These are phyloP conservation scores for Cytospora piceae DNA, from an alignment of 2,329 filamentous ascomycete genomes.

Conservation along the genomic window DNA sequence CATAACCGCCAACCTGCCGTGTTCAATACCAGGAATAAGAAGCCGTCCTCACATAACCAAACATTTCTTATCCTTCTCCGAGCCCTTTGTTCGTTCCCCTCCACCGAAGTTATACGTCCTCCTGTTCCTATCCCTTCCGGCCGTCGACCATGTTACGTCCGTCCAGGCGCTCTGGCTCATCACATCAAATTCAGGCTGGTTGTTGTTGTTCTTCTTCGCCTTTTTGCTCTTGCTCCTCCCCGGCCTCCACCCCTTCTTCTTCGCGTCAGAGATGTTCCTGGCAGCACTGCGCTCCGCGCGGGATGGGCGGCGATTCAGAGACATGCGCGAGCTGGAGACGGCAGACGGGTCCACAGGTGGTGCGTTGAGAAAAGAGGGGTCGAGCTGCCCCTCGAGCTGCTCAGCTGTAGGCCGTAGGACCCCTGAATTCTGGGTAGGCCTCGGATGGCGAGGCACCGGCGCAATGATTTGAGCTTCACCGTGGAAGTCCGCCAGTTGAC, in stretches of 20 bases:
- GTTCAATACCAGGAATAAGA: background rate
- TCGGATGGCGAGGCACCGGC: conserved; percentile 57
- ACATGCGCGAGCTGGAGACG: conserved; percentile 43
- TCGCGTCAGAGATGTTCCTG: conserved; percentile 65
- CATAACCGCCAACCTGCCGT: background rate
- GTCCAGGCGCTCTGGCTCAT: conserved; percentile 57
- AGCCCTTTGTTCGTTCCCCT: conserved; percentile 10
- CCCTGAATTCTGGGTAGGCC: conserved; percentile 41
- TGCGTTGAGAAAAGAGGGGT: conserved; percentile 14
- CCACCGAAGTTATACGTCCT: conserved; percentile 12
- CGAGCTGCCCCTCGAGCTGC: conserved; percentile 48
- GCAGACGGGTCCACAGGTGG: conserved; percentile 30
- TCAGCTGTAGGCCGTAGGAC: conserved; percentile 52
- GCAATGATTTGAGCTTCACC: conserved; percentile 54
- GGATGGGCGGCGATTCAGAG: conserved; percentile 53
- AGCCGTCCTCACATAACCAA: conserved; percentile 52
- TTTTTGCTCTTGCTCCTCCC: conserved; percentile 44
- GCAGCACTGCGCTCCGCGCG: conserved; percentile 63
- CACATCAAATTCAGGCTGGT: conserved; percentile 43
- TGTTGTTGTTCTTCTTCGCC: conserved; percentile 43
- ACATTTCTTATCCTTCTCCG: conserved; percentile 49
- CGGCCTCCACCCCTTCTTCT: conserved; percentile 56
- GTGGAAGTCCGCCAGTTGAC: conserved; percentile 38
- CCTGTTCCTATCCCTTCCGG: conserved; percentile 29
- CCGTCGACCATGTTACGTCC: conserved; percentile 47